phyloP scores from a whole-genome alignment of 163 green algal species.

The Scenedesmus sp. region DNA sequence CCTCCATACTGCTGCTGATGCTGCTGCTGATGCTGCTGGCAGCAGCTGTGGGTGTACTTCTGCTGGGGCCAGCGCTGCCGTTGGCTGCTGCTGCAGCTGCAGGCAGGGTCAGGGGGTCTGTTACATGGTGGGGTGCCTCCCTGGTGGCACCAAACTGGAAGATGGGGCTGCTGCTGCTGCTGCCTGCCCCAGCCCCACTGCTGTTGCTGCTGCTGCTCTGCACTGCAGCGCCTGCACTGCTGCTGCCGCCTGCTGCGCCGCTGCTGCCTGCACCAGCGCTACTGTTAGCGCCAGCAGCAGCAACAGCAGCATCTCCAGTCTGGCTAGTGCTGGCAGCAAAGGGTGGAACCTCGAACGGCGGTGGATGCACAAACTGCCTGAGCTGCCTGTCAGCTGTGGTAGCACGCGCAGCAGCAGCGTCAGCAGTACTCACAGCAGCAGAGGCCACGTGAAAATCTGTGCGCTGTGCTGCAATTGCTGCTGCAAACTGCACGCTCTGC shows the following conservation, averaged over 20 bases:
- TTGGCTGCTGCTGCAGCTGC: neutral
- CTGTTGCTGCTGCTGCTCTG: neutral
- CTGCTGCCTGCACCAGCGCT: neutral
- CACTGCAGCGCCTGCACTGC: neutral
- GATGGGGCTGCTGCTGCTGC: neutral
- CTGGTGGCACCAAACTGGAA: neutral
- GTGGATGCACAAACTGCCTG: neutral
- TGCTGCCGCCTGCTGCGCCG: neutral
- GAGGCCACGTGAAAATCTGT: neutral
- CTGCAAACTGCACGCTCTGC: neutral
- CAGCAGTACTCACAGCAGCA: neutral
- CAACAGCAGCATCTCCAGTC: neutral
- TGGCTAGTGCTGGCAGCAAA: neutral
- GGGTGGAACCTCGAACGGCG: neutral
- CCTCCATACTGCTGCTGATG: neutral
- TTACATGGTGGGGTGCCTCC: neutral
- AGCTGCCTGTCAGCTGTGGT: neutral
- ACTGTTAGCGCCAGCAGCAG: neutral
- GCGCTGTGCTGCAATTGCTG: neutral
- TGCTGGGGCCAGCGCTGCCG: neutral
- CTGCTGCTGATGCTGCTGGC: neutral
- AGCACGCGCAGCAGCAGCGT: neutral
- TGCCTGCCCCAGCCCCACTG: neutral
- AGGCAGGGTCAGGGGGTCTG: neutral
- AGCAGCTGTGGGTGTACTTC: neutral